Percentiles rank a stretch among this genome's conserved stretches.
These are phyloP conservation scores for Crithidia expoeki DNA, from an alignment of 208 protist genomes.

Conservation along the genomic window DNA sequence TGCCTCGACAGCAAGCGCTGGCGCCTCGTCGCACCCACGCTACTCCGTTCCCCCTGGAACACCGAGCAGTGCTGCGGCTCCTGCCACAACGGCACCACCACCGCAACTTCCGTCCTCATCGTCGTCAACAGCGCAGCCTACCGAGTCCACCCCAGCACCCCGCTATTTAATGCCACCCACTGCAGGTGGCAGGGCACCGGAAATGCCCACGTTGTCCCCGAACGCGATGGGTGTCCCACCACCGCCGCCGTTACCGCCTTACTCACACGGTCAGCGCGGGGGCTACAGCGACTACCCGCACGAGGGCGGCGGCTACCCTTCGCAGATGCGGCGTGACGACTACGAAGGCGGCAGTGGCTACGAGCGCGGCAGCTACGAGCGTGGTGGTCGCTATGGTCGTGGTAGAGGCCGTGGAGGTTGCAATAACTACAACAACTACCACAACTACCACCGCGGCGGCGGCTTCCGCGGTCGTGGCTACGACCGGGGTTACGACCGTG, in stretches of 20 bases:
- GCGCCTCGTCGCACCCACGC: neutral
- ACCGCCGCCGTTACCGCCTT: constrained; percentile 7
- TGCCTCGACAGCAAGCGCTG: neutral
- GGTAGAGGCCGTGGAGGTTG: constrained; percentile 7
- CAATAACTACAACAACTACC: constrained; percentile 16
- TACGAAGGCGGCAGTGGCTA: constrained; percentile 19
- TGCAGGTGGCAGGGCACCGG: neutral
- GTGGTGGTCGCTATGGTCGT: constrained; percentile 1
- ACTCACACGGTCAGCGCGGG: constrained; percentile 8
- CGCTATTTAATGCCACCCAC: constrained; percentile 33
- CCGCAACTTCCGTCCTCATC: neutral
- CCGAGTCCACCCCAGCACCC: no score
- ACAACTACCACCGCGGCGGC: constrained; percentile 6
- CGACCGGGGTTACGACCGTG: constrained; percentile 7
- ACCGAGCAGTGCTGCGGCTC: neutral
- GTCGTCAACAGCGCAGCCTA: no score
- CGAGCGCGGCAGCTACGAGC: constrained; percentile 15
- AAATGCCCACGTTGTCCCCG: constrained; percentile 25
- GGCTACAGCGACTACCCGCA: constrained; percentile 11
- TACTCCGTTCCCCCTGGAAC: neutral
- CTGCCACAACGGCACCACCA: neutral
- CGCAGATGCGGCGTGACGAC: constrained; percentile 20
- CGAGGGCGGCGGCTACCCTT: constrained; percentile 11
- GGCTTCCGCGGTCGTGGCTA: constrained; percentile 5
- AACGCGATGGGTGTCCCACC: constrained; percentile 9